phyloP scores from a whole-genome alignment of 106 monocot species.

The Allium fistulosum region DNA sequence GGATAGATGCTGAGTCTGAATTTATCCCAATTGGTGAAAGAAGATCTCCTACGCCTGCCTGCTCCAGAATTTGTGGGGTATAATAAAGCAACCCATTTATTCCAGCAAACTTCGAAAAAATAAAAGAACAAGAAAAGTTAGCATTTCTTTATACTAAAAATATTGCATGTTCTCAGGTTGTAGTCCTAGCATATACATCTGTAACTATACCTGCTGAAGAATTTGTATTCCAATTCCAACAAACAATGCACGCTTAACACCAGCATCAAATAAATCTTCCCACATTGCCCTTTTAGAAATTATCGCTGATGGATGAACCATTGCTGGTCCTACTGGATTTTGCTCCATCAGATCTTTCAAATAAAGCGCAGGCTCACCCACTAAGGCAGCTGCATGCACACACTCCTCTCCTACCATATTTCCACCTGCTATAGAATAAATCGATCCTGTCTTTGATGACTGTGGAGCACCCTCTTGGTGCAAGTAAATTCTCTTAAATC shows the following conservation, averaged over 20 bases:
- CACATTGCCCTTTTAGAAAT: constrained; percentile 31
- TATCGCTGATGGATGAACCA: constrained; percentile 46
- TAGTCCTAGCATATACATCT: too few relatives aligned
- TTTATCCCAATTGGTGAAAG: constrained; percentile 15
- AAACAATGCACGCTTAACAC: constrained; percentile 57
- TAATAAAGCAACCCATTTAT: constrained; percentile 20
- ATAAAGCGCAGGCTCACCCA: constrained; percentile 46
- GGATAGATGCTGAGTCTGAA: constrained; percentile 31
- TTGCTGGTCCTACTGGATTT: constrained; percentile 48
- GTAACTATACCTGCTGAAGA: constrained; percentile 46
- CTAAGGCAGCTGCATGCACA: constrained; percentile 55
- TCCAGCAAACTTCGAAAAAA: constrained; percentile 11
- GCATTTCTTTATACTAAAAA: too few relatives aligned
- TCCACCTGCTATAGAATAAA: constrained; percentile 23
- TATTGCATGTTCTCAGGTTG: too few relatives aligned
- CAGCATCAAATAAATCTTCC: constrained; percentile 54
- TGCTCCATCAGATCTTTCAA: constrained; percentile 35
- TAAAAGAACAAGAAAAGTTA: background rate
- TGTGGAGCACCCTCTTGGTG: constrained; percentile 23
- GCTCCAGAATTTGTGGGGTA: constrained; percentile 19
- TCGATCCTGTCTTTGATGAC: constrained; percentile 16
- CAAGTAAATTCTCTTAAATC: constrained; percentile 37
- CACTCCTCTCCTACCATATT: constrained; percentile 22
- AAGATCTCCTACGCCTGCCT: constrained; percentile 14
- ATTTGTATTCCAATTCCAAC: constrained; percentile 55